Percentiles rank a stretch among this genome's conserved stretches.
These are phyloP conservation scores for Pichia cabralensis DNA, from an alignment of 805 yeast species.

Conservation along the genomic window DNA sequence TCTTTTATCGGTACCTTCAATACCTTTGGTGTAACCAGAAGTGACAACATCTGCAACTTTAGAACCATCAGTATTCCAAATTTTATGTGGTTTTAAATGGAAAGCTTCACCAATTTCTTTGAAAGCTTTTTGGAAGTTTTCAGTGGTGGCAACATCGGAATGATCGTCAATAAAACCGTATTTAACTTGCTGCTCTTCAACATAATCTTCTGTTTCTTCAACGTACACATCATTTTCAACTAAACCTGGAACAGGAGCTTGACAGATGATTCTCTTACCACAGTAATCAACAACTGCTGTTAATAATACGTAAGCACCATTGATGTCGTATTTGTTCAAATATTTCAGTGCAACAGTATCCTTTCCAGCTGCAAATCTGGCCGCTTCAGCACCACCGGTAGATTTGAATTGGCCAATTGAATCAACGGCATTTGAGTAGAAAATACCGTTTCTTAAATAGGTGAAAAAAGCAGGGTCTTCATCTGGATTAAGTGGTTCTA, in stretches of 20 bases:
- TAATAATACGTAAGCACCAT: constrained; percentile 58
- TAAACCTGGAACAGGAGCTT: constrained; percentile 93
- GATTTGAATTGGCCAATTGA: constrained; percentile 53
- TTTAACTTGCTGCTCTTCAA: constrained; percentile 40
- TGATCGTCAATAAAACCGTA: constrained; percentile 69
- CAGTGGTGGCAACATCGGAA: constrained; percentile 38
- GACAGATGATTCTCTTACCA: constrained; percentile 83
- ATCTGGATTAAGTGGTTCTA: constrained; percentile 71
- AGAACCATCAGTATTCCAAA: constrained; percentile 36
- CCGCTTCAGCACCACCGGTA: constrained; percentile 78
- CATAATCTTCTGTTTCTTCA: constrained; percentile 27
- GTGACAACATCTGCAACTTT: constrained; percentile 43
- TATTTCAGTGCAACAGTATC: constrained; percentile 67
- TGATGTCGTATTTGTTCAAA: constrained; percentile 54
- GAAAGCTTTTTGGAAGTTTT: constrained; percentile 45
- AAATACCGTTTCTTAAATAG: constrained; percentile 72
- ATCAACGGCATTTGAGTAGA: constrained; percentile 73
- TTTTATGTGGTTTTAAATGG: constrained; percentile 66
- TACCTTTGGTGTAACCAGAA: constrained; percentile 76
- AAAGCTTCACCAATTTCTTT: constrained; percentile 57
- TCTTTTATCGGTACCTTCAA: constrained; percentile 77
- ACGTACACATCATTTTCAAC: constrained; percentile 36
- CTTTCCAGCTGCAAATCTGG: constrained; percentile 67
- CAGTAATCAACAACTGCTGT: constrained; percentile 85
- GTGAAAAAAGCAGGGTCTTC: constrained; percentile 55